Conservation (phyloP, 2,329 filamentous ascomycete genomes). For the Neopestalotiopsis sp. region DNA sequence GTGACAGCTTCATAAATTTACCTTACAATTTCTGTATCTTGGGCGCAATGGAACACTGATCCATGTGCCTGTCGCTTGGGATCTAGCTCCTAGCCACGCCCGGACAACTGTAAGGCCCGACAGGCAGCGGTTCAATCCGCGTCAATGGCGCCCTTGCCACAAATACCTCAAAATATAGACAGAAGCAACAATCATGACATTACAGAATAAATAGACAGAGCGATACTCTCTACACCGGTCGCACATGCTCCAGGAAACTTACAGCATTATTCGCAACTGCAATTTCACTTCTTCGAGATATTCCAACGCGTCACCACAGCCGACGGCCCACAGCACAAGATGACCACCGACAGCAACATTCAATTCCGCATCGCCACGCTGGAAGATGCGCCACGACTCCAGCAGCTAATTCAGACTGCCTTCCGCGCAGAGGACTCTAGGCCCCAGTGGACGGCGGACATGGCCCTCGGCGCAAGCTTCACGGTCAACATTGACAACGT, state of each 20-base stretch:
- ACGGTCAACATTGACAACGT: slow-evolving; percentile 20
- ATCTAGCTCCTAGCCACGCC: no score
- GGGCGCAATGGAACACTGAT: no score
- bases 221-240: no score
- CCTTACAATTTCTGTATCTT: no score
- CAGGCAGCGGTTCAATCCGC: neutral
- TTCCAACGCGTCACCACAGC: no score
- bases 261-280: no score
- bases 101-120: no score
- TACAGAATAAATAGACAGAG: no score
- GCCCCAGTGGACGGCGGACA: slow-evolving; percentile 23
- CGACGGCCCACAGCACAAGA: neutral
- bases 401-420: slow-evolving; percentile 25
- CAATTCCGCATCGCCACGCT: slow-evolving; percentile 26
- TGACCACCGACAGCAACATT: neutral
- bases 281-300: no score
- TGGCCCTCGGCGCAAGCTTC: slow-evolving; percentile 19
- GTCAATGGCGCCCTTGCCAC: neutral
- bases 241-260: no score
- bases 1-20: no score
- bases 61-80: no score
- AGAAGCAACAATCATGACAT: neutral
- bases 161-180: neutral
- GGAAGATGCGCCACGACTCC: slow-evolving; percentile 24
- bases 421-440: slow-evolving; percentile 25